phyloP scores from a whole-genome alignment of 345 rosid species.

The Gossypioides kirkii region DNA sequence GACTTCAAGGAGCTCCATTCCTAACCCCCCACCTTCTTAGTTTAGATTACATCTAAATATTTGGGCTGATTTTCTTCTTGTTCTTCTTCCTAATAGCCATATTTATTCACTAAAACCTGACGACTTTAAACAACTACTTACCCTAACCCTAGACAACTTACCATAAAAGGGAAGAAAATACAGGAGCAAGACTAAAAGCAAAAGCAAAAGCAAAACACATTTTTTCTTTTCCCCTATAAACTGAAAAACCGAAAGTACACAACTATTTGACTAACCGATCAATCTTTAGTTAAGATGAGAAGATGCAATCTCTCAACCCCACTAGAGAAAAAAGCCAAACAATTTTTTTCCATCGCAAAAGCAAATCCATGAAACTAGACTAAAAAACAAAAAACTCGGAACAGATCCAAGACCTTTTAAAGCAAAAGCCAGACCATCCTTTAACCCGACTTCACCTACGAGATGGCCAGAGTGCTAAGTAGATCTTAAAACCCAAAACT shows the following conservation, averaged over 20 bases:
- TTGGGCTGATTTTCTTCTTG: neutral
- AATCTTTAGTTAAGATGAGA: neutral
- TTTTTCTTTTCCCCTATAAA: neutral
- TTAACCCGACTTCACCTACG: no score
- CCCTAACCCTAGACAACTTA: neutral
- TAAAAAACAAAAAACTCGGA: no score
- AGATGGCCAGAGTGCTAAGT: no score
- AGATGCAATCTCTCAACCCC: neutral
- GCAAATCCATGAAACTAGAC: neutral
- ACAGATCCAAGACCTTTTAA: neutral
- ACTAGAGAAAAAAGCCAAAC: neutral
- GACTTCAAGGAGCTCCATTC: constrained; percentile 88
- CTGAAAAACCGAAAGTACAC: neutral
- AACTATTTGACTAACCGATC: neutral
- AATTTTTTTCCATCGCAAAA: neutral
- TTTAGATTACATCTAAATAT: neutral
- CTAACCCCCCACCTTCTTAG: neutral
- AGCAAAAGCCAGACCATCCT: no score
- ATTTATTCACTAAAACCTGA: neutral
- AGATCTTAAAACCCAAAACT: neutral
- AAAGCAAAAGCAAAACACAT: neutral
- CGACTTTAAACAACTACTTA: neutral
- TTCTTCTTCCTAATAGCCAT: neutral
- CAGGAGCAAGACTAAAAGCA: neutral
- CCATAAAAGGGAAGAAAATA: neutral